Evolutionary conservation across 129 eudicot genomes (phyloP), one percentile per base, ranked within the genome.

Genomic region (Artemisia tridentata): DNA sequence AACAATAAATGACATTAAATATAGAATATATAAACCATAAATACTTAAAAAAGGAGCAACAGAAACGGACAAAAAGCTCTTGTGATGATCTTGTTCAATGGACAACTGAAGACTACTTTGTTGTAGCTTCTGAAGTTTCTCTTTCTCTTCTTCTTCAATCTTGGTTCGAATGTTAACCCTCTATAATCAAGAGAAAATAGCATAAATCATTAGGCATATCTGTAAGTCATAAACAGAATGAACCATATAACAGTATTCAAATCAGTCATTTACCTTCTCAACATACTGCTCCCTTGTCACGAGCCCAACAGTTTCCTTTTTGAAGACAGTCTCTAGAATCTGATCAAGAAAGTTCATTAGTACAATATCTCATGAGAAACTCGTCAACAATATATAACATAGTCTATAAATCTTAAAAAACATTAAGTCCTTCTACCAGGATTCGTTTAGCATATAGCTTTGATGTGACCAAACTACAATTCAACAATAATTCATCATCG

Each of bases 271-370:
- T 73, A 89, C 98, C 96, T 89, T 93, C 84, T 93, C 98, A 51
- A 93, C 98, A 76, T 93, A 93, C 67, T 93, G 84, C 72, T 93
- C 98, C 76, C 96, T 89, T 8, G 96, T 85, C 21, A 93, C 99
- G 71, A 93, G 84, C 71, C 99, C 99, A 50, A 93, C 92, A 0
- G 99, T 93, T 87, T 93, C 99, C 86, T 93, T 93, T 91, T 93
- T 93, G 80, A 93, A 93, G 3, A 97, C 99, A 80, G 97, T 93
- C 90, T 93, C 99, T 0, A 93, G 87, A 45, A 93, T 93, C 97
- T 91, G 84, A 65, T 72, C 20, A 72, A 63, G 2, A 23, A 59
- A 80, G 47, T 52, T 47, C 13, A 66, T 21, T 50, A 62, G 9
- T 62, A 29, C 11, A 48, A 51, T 49, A 49, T 60, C 46, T 14